These are phyloP conservation scores for Chytriomyces sp. DNA, from an alignment of 192 early-diverging fungal species.

Conservation along the genomic window DNA sequence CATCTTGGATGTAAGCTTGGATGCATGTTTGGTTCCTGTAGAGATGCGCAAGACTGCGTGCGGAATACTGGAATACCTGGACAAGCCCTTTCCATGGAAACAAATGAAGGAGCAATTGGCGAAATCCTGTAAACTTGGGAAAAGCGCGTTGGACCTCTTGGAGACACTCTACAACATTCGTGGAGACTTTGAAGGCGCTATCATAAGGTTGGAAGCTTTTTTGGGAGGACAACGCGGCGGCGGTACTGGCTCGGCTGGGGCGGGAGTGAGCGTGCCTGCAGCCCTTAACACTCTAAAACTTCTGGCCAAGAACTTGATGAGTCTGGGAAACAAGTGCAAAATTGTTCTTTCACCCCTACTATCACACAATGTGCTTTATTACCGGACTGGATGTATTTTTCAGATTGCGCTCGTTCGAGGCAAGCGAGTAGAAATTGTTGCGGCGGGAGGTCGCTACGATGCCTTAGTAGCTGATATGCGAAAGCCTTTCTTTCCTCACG, in stretches of 20 bases:
- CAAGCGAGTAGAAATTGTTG: constrained; percentile 62
- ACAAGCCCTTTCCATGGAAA: constrained; percentile 52
- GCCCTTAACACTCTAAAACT: constrained; percentile 8
- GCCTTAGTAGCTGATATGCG: constrained; percentile 55
- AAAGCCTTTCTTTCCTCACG: constrained; percentile 47
- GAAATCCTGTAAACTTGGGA: constrained; percentile 11
- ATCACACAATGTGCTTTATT: constrained; percentile 61
- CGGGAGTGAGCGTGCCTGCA: constrained; percentile 6
- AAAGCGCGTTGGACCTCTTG: constrained; percentile 26
- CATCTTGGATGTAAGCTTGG: constrained; percentile 75
- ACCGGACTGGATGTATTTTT: constrained; percentile 62
- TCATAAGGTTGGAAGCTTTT: constrained; percentile 21
- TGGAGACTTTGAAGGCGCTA: constrained; percentile 26
- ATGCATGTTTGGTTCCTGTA: constrained; percentile 64
- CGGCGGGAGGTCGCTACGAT: constrained; percentile 74
- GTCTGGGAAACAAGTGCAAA: constrained; percentile 42
- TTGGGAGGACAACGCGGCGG: constrained; percentile 6
- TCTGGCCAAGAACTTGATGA: constrained; percentile 17
- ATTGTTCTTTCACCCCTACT: constrained; percentile 61
- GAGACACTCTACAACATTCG: constrained; percentile 24
- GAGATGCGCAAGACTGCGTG: constrained; percentile 55
- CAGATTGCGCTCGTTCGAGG: constrained; percentile 55
- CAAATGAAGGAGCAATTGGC: constrained; percentile 64
- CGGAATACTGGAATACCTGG: constrained; percentile 62
- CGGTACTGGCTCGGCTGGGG: constrained; percentile 13